Base-by-base conservation (phyloP, 2,329 filamentous ascomycete genomes). In the Davidsoniella australis region DNA sequence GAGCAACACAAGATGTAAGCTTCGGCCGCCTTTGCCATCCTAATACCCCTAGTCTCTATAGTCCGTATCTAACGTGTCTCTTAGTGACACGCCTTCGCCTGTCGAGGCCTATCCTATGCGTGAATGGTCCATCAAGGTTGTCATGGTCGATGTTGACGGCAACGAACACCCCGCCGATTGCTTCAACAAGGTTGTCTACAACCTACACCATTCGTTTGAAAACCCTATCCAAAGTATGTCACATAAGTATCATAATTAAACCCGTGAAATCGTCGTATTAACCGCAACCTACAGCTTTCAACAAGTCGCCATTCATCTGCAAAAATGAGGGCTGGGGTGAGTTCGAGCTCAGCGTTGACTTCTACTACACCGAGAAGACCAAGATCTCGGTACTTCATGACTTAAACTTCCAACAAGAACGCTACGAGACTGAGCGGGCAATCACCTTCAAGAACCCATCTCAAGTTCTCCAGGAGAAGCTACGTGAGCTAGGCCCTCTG, bases 321-420 rank as follows among this genome's bases (percentile, higher is more conserved):
- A 72, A 78, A 55, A 94, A 98, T 66, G 85, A 95, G 66, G 91
- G 91, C 57, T 98, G 91, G 91, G 91, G 91, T 60, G 91, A 96
- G 68, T 98, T 98, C 63, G 91, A 96, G 62, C 89, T 98, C 79
- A 73, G 71, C 44, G 91, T 96, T 59, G 78, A 84, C 54, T 74
- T 93, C 57, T 82, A 80, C 60, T 84, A 82, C 41, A 79, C 82
- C 26, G 86, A 91, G 65, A 95, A 95, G 71, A 82, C 81, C 51
- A 89, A 94, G 60, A 76, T 86, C 60, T 71, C 75, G 12, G 72
- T 98, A 55, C 67, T 72, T 46, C 91, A 98, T 64, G 91, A 98
- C 61, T 74, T 98, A 54, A 95, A 96, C 71, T 98, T 98, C 65
- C 73, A 77, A 57, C 73, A 80, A 56, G 72, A 80, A 54, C 75